Base-by-base conservation (phyloP, 352 stramenopile species). In the Elongisporangium senticosum region DNA sequence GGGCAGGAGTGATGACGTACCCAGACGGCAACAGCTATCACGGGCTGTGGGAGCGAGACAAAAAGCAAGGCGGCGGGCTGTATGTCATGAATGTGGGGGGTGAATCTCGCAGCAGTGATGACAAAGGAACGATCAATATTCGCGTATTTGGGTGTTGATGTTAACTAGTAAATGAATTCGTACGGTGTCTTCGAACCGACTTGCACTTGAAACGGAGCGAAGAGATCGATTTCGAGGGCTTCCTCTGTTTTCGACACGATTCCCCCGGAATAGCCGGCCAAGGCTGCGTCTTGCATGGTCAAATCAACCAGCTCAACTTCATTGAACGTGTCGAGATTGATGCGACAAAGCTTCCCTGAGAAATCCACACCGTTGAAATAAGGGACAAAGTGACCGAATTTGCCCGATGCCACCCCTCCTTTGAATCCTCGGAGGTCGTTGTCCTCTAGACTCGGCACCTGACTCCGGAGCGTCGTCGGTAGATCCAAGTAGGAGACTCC, bases 31-130 rank as follows among this genome's bases (percentile, higher is more conserved):
- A 95, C 56, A 68, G 70, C 7, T 96, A 88, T 62, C 75, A 88
- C 24, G 93, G 93, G 6, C 69, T 87, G 20, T 98, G 91, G 91
- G 79, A 84, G 55, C 72, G 85, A 22, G 90, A 96, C 61, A 81
- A 94, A 55, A 87, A 92, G 23, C 81, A 96, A 61, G 89, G 86
- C 21, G 77, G 88, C 1, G 90, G 90, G 4, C 85, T 72, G 59
- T 93, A 89, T 48, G 53, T 78, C 23, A 56, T 91, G 13, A 64
- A 69, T 2, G 74, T 87, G 23, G 53, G 50, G 7, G 40, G 37
- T 19, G 60, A 57, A 0, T 40, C 8, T n/a, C 22, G 17, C 15
- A 68, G 5, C 56, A 51, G 23, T 5, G 23, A 54, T 4, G 49
- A 21, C 17, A 62, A 71, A 10, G 17, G 49, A 1, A 51, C 57